Conservation (phyloP, 2,329 filamentous ascomycete genomes). For the Hypoxylon sp. region DNA sequence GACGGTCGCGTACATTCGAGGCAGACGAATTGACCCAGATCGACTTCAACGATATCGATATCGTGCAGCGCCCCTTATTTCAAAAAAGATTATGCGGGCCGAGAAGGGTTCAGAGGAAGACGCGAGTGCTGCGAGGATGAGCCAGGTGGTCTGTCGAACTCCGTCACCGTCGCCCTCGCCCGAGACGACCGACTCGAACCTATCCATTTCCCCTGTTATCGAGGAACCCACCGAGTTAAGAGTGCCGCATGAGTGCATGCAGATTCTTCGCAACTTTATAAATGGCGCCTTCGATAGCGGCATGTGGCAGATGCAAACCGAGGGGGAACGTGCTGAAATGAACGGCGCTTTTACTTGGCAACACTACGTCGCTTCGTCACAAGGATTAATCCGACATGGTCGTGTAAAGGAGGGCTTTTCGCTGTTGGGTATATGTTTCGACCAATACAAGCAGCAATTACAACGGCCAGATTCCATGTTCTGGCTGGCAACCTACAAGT, state of each 20-base stretch:
- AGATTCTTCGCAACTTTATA: slow-evolving; percentile 42
- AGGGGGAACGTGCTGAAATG: slow-evolving; percentile 34
- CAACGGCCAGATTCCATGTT: slow-evolving; percentile 43
- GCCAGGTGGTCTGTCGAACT: slow-evolving; percentile 42
- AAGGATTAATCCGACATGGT: slow-evolving; percentile 43
- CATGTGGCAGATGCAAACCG: slow-evolving; percentile 35
- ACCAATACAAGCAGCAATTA: slow-evolving; percentile 42
- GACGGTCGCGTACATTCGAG: slow-evolving; percentile 43
- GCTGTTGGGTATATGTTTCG: slow-evolving; percentile 42
- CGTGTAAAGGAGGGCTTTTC: slow-evolving; percentile 42
- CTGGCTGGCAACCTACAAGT: slow-evolving; percentile 45
- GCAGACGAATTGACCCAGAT: slow-evolving; percentile 42
- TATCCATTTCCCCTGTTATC: slow-evolving; percentile 37
- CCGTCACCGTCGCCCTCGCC: slow-evolving; percentile 46
- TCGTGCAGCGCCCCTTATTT: slow-evolving; percentile 37
- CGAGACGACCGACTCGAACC: slow-evolving; percentile 24
- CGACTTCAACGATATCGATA: slow-evolving; percentile 44
- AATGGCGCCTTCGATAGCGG: slow-evolving; percentile 38
- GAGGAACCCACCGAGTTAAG: slow-evolving; percentile 41
- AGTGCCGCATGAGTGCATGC: slow-evolving; percentile 44
- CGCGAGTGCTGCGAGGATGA: slow-evolving; percentile 15
- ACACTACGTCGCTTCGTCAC: slow-evolving; percentile 43
- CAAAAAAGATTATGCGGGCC: slow-evolving; percentile 41
- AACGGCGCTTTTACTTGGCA: slow-evolving; percentile 45
- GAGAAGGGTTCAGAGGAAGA: slow-evolving; percentile 33